phyloP scores from a whole-genome alignment of 169 alveolate species.

The Plasmodium fragile region DNA sequence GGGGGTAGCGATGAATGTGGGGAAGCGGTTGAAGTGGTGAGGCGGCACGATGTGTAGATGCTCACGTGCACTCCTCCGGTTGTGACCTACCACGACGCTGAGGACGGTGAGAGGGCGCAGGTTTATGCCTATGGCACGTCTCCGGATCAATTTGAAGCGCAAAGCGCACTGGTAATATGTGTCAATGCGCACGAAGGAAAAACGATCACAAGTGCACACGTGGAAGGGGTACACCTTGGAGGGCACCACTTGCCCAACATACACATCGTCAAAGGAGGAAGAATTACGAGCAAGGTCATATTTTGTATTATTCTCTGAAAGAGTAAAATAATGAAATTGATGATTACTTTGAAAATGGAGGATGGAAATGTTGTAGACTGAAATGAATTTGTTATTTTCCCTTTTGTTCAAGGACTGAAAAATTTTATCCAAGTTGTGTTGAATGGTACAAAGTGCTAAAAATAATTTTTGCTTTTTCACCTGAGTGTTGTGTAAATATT shows the following conservation, averaged over 20 bases:
- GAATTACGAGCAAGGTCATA: neutral
- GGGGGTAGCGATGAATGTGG: neutral
- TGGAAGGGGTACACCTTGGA: slow-evolving; percentile 12
- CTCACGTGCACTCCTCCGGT: neutral
- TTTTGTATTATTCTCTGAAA: slow-evolving; percentile 21
- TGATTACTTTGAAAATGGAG: neutral
- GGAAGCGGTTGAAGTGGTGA: neutral
- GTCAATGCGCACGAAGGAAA: slow-evolving; percentile 12
- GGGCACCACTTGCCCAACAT: neutral
- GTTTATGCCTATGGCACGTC: slow-evolving; percentile 5
- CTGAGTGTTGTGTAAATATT: slow-evolving; percentile 18
- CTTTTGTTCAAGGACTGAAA: slow-evolving; percentile 3
- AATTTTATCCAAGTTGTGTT: slow-evolving; percentile 1
- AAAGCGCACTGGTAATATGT: slow-evolving; percentile 27
- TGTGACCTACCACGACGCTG: slow-evolving; percentile 16
- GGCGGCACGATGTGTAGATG: neutral
- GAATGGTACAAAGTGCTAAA: slow-evolving; percentile 5
- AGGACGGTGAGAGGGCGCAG: slow-evolving; percentile 23
- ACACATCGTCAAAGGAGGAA: slow-evolving; percentile 17
- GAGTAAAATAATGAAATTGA: slow-evolving; percentile 37
- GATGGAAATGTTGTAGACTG: slow-evolving; percentile 24
- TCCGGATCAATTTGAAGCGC: slow-evolving; percentile 10
- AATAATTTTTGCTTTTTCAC: slow-evolving; percentile 24
- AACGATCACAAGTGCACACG: slow-evolving; percentile 41
- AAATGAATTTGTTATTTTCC: neutral